A percentile compares a stretch with the other conserved stretches of the same genome.
Evolutionary conservation across 768 basidiomycete species (phyloP).

Genomic region (Scleroderma citrinum): DNA sequence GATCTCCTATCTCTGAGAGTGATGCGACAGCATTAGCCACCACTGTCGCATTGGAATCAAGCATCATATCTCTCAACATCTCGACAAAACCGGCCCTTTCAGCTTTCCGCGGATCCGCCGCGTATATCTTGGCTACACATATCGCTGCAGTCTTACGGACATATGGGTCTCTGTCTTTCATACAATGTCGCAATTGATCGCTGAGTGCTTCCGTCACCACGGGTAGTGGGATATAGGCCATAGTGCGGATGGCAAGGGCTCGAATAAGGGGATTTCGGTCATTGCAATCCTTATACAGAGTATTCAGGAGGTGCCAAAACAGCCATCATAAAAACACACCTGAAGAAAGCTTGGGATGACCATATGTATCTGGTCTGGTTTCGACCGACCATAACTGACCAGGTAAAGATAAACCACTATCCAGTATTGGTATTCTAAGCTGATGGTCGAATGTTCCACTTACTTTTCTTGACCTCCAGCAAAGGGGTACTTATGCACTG

Average conservation of each 20-base stretch:
- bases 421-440: neutral
- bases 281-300: constrained; percentile 70
- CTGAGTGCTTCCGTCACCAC: constrained; percentile 78
- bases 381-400: constrained; percentile 91
- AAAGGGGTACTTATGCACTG: constrained; percentile 93
- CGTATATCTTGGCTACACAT: constrained; percentile 93
- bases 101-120: constrained; percentile 78
- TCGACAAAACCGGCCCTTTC: constrained; percentile 90
- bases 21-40: constrained; percentile 97
- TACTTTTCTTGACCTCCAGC: constrained; percentile 98
- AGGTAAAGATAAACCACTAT: constrained; percentile 97
- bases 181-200: constrained; percentile 86
- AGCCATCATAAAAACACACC: constrained; percentile 35
- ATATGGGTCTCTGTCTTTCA: constrained; percentile 94
- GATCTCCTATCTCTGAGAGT: constrained; percentile 92
- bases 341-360: constrained; percentile 90
- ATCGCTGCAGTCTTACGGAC: constrained; percentile 98
- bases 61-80: constrained; percentile 83
- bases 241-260: constrained; percentile 94
- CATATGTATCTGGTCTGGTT: constrained; percentile 88
- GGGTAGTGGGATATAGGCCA: constrained; percentile 97
- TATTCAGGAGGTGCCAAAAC: constrained; percentile 9
- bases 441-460: constrained; percentile 23
- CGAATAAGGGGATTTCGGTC: constrained; percentile 96
- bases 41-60: constrained; percentile 93